Evolutionary conservation across 345 rosid genomes (phyloP).

Genomic region (Salix koriyanagi): DNA sequence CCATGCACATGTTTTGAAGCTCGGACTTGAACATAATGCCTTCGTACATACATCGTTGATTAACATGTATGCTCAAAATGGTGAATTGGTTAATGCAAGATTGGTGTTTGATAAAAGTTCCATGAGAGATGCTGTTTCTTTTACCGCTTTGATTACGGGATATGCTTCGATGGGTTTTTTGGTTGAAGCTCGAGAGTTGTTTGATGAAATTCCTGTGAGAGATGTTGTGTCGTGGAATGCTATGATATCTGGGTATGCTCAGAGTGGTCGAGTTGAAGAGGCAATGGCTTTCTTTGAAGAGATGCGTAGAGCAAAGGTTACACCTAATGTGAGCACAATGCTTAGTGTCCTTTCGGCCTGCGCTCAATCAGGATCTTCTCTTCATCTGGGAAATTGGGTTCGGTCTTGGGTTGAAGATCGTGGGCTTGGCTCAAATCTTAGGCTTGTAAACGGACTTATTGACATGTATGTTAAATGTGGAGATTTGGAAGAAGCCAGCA

Average conservation of each 20-base stretch:
- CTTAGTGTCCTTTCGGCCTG: constrained; percentile 64
- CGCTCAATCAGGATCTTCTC: constrained; percentile 47
- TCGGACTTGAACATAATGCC: constrained; percentile 45
- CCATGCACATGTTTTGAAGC: constrained; percentile 55
- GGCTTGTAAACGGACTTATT: constrained; percentile 53
- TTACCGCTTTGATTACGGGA: constrained; percentile 55
- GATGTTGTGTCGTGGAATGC: constrained; percentile 60
- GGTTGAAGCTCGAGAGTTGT: constrained; percentile 40
- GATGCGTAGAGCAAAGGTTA: constrained; percentile 39
- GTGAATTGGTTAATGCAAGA: constrained; percentile 40
- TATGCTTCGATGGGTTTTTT: constrained; percentile 34
- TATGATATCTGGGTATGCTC: constrained; percentile 46
- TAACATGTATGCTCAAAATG: constrained; percentile 49
- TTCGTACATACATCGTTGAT: constrained; percentile 66
- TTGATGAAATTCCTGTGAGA: constrained; percentile 55
- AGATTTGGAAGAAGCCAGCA: constrained; percentile 17
- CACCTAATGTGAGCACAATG: constrained; percentile 58
- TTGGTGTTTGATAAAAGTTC: constrained; percentile 50
- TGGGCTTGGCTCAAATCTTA: constrained; percentile 40
- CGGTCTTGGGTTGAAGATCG: constrained; percentile 42
- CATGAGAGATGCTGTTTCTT: constrained; percentile 54
- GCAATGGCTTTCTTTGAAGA: constrained; percentile 49
- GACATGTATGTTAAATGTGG: constrained; percentile 70
- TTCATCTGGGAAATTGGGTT: constrained; percentile 50
- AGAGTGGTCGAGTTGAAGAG: constrained; percentile 41